phyloP scores from a whole-genome alignment of 352 stramenopile species.

The Aphanomyces stellatus region DNA sequence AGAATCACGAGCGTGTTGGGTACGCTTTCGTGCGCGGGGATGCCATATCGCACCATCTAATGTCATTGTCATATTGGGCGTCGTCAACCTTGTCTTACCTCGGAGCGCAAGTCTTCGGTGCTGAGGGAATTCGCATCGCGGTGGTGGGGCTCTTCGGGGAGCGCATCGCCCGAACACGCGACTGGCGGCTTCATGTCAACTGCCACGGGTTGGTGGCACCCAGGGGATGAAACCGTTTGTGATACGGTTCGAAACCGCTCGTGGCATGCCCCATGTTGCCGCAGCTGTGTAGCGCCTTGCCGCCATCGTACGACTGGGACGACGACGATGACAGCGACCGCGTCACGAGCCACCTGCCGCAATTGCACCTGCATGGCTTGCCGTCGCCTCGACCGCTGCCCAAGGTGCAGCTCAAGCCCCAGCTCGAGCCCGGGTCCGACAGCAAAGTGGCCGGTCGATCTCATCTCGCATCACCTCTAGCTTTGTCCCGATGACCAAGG shows the following conservation, averaged over 20 bases:
- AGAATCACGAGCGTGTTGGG: conserved; percentile 34
- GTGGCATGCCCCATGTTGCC: background rate
- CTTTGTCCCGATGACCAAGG: conserved; percentile 4
- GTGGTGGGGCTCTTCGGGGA: conserved; percentile 26
- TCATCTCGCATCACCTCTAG: background rate
- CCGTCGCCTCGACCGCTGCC: conserved; percentile 5
- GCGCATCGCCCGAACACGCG: no score
- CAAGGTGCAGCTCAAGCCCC: background rate
- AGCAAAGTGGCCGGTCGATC: background rate
- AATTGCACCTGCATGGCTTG: background rate
- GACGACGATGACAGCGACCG: no score
- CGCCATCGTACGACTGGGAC: no score
- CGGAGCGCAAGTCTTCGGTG: conserved; percentile 46
- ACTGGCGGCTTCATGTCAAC: no score
- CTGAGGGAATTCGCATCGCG: conserved; percentile 38
- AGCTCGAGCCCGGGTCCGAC: background rate
- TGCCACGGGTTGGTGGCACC: no score
- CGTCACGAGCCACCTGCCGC: no score
- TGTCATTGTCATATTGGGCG: background rate
- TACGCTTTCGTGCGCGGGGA: conserved; percentile 34
- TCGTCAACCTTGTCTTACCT: conserved; percentile 25
- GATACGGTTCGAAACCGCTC: no score
- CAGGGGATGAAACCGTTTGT: no score
- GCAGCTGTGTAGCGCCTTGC: no score
- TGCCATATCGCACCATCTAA: conserved; percentile 46